A percentile compares a stretch with the other conserved stretches of the same genome.
These are phyloP conservation scores for Phytophthora macrochlamydospora DNA, from an alignment of 352 stramenopile species.

Conservation along the genomic window DNA sequence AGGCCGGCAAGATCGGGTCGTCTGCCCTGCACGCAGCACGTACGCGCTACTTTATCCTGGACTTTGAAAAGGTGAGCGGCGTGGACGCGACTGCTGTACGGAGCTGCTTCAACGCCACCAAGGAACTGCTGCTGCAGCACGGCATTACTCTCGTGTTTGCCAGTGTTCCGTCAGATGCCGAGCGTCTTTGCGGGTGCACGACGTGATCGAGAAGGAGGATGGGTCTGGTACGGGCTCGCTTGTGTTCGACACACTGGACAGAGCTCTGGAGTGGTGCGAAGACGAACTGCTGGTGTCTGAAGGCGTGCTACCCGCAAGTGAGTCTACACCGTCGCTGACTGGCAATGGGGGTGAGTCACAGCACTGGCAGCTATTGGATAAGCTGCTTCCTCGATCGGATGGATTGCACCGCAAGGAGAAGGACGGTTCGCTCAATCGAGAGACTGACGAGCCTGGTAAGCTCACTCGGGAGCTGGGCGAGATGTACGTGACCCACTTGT, in stretches of 20 bases:
- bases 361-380: conserved; percentile 61
- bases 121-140: conserved; percentile 79
- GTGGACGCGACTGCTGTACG: conserved; percentile 90
- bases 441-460: conserved; percentile 14
- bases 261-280: conserved; percentile 87
- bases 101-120: conserved; percentile 88
- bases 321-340: conserved; percentile 39
- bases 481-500: conserved; percentile 65
- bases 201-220: conserved; percentile 79
- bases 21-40: conserved; percentile 64
- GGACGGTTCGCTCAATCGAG: conserved; percentile 2
- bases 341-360: conserved; percentile 42
- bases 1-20: conserved; percentile 25
- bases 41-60: conserved; percentile 88
- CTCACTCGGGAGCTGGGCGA: conserved; percentile 72
- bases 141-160: conserved; percentile 80
- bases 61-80: conserved; percentile 89
- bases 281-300: conserved; percentile 81
- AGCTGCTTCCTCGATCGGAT: conserved; percentile 55
- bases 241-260: conserved; percentile 85
- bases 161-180: conserved; percentile 67
- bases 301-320: conserved; percentile 70
- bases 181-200: conserved; percentile 79
- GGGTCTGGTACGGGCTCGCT: conserved; percentile 59
- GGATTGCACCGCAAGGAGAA: conserved; percentile 22